phyloP scores from a whole-genome alignment of 768 basidiomycete genomes.

The Fomitopsis pulvina region DNA sequence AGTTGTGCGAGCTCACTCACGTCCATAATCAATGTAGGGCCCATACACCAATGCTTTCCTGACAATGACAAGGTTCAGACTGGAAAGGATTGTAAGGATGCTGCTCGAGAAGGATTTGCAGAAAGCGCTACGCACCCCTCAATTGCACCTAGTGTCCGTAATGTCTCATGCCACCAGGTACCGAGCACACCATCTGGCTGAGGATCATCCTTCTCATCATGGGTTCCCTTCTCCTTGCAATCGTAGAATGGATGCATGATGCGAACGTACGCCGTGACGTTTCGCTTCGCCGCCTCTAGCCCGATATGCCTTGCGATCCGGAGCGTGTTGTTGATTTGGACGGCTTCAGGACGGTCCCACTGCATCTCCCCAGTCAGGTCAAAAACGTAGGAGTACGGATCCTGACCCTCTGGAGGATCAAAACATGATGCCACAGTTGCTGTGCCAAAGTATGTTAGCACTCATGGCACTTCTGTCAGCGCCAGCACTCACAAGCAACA shows the following conservation, averaged over 20 bases:
- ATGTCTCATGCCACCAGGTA: slow-evolving; percentile 86
- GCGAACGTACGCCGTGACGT: slow-evolving; percentile 74
- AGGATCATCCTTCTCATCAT: slow-evolving; percentile 67
- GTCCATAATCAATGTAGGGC: slow-evolving; percentile 69
- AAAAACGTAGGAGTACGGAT: slow-evolving; percentile 76
- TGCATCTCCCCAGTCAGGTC: slow-evolving; percentile 80
- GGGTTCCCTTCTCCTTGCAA: slow-evolving; percentile 54
- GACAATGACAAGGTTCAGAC: slow-evolving; percentile 76
- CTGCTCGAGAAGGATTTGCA: slow-evolving; percentile 14
- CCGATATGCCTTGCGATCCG: slow-evolving; percentile 62
- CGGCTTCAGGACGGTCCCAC: slow-evolving; percentile 69
- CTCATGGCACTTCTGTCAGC: not conserved
- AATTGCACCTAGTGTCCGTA: slow-evolving; percentile 68
- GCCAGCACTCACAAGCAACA: slow-evolving; percentile 46
- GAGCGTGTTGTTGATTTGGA: slow-evolving; percentile 73
- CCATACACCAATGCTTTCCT: slow-evolving; percentile 75
- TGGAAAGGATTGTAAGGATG: slow-evolving; percentile 27
- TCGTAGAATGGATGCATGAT: slow-evolving; percentile 77
- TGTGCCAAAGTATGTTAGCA: slow-evolving; percentile 21
- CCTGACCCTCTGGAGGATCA: slow-evolving; percentile 61
- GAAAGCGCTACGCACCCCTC: slow-evolving; percentile 44
- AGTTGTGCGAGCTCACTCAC: slow-evolving; percentile 33
- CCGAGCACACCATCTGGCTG: slow-evolving; percentile 68
- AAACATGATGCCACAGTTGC: slow-evolving; percentile 65
- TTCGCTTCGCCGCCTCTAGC: slow-evolving; percentile 71